phyloP scores from a whole-genome alignment of 2,329 filamentous ascomycete species.

The Coleophoma eucalyptorum region DNA sequence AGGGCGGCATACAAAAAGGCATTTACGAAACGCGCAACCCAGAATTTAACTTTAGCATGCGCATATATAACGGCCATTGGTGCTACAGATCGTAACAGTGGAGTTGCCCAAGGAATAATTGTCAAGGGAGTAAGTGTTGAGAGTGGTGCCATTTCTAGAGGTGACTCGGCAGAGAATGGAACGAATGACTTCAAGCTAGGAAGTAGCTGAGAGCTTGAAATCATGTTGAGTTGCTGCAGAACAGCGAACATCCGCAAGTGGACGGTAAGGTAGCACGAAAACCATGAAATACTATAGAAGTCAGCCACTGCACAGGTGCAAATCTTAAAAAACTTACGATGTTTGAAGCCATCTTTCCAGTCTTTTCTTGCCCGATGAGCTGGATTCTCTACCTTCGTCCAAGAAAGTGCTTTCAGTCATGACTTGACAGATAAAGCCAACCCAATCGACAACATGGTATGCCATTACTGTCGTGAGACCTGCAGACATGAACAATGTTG shows the following conservation, averaged over 20 bases:
- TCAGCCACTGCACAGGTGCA: too few species aligned
- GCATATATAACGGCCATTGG: slow-evolving; percentile 21
- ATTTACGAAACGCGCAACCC: slow-evolving; percentile 19
- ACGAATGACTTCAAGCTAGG: slow-evolving; percentile 21
- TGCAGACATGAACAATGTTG: slow-evolving; percentile 16
- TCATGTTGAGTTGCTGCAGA: slow-evolving; percentile 26
- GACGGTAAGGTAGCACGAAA: slow-evolving; percentile 19
- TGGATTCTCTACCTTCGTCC: slow-evolving; percentile 9
- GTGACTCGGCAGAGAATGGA: slow-evolving; percentile 23
- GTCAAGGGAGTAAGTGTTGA: slow-evolving; percentile 7
- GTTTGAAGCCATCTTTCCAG: too few species aligned
- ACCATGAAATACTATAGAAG: too few species aligned
- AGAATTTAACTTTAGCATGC: slow-evolving; percentile 18
- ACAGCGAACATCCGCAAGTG: slow-evolving; percentile 26
- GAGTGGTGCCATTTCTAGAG: slow-evolving; percentile 13
- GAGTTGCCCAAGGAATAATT: slow-evolving; percentile 11
- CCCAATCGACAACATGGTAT: slow-evolving; percentile 23
- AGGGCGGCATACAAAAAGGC: slow-evolving; percentile 23
- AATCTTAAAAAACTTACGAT: too few species aligned
- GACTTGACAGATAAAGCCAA: slow-evolving; percentile 14
- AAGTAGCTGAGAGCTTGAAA: slow-evolving; percentile 15
- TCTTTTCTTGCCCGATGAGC: too few species aligned
- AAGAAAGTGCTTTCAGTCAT: slow-evolving; percentile 14
- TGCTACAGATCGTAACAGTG: slow-evolving; percentile 11
- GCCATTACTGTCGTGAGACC: slow-evolving; percentile 24